These are phyloP conservation scores for Arctium lappa DNA, from an alignment of 129 eudicot genomes.

Conservation along the genomic window DNA sequence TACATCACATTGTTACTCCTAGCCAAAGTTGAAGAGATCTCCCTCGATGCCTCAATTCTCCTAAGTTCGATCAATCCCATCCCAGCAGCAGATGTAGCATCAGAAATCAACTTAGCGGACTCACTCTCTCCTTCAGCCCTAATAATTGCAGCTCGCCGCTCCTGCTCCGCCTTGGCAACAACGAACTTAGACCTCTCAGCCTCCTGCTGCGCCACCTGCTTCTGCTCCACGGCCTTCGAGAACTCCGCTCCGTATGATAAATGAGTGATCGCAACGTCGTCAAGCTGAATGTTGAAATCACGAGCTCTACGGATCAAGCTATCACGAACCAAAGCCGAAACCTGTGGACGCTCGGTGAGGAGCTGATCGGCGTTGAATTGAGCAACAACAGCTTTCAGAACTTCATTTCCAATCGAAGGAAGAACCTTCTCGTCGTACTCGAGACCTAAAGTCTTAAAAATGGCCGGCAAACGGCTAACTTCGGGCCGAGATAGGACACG, in stretches of 20 bases:
- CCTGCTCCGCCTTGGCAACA: slow-evolving; percentile 83
- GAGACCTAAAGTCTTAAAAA: slow-evolving; percentile 69
- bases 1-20: slow-evolving; percentile 57
- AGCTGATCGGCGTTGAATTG: slow-evolving; percentile 91
- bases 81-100: slow-evolving; percentile 79
- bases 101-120: slow-evolving; percentile 78
- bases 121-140: slow-evolving; percentile 97
- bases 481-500: slow-evolving; percentile 84
- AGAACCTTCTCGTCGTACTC: slow-evolving; percentile 90
- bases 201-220: slow-evolving; percentile 97
- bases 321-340: slow-evolving; percentile 72
- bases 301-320: slow-evolving; percentile 62
- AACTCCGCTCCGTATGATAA: slow-evolving; percentile 78
- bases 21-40: slow-evolving; percentile 49
- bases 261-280: slow-evolving; percentile 90
- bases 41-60: slow-evolving; percentile 81
- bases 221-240: slow-evolving; percentile 89
- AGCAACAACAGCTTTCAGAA: slow-evolving; percentile 75
- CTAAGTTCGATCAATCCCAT: slow-evolving; percentile 83
- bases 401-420: slow-evolving; percentile 87
- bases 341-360: slow-evolving; percentile 75
- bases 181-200: slow-evolving; percentile 84
- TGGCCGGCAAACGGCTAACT: slow-evolving; percentile 49
- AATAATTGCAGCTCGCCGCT: slow-evolving; percentile 69
- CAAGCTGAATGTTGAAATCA: slow-evolving; percentile 77